Evolutionary conservation across 1,284 basidiomycete species (phyloP).

Genomic region (Leccinum pachyderme): DNA sequence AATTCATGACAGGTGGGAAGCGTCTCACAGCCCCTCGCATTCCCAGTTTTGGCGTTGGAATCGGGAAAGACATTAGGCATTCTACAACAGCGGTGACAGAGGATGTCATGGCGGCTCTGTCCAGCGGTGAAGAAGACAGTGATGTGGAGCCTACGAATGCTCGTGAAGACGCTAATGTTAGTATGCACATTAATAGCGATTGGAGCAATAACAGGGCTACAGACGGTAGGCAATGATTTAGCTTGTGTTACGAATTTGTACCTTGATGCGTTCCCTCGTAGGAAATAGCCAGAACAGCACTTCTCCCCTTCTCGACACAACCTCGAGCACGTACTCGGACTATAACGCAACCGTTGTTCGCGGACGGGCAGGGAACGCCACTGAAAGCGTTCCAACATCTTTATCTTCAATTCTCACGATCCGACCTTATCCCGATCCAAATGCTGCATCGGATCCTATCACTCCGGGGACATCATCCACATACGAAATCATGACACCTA

Average conservation of each 20-base stretch:
- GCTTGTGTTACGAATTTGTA: conserved; percentile 10
- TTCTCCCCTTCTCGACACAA: conserved; percentile 56
- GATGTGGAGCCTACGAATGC: conserved; percentile 69
- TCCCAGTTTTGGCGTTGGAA: conserved; percentile 80
- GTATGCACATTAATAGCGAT: conserved; percentile 48
- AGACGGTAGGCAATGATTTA: conserved; percentile 32
- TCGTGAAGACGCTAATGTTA: conserved; percentile 51
- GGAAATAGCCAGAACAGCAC: conserved; percentile 42
- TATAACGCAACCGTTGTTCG: conserved; percentile 72
- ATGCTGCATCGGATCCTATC: conserved; percentile 37
- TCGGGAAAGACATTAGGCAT: conserved; percentile 56
- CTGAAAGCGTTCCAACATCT: conserved; percentile 47
- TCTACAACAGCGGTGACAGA: conserved; percentile 19
- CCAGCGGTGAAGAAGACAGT: conserved; percentile 48
- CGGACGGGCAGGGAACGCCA: conserved; percentile 40
- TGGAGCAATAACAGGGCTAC: conserved; percentile 42
- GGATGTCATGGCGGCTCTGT: conserved; percentile 28
- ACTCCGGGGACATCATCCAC: conserved; percentile 32
- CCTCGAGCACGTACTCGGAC: conserved; percentile 47
- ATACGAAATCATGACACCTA: conserved; percentile 28
- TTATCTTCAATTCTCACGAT: conserved; percentile 75
- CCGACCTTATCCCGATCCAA: conserved; percentile 52
- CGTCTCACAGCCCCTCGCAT: conserved; percentile 68
- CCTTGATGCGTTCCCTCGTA: conserved; percentile 22
- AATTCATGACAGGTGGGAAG: conserved; percentile 67